A percentile compares a stretch with the other conserved stretches of the same genome.
phyloP scores from a whole-genome alignment of 768 basidiomycete genomes.

The Tremella fuciformis region DNA sequence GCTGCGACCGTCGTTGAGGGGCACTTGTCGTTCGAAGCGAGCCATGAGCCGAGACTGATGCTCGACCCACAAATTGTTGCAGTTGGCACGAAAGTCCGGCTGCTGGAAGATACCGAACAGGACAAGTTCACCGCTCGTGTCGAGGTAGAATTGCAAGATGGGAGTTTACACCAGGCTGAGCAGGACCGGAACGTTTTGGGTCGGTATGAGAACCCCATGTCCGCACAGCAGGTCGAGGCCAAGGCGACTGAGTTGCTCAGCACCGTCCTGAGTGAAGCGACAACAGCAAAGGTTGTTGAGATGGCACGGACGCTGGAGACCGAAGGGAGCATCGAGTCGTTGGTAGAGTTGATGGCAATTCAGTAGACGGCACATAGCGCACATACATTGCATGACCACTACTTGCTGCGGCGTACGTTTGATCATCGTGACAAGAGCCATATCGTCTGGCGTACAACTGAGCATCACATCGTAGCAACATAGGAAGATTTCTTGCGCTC shows the following conservation, averaged over 20 bases:
- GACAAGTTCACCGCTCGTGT: not conserved
- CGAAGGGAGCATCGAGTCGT: not conserved
- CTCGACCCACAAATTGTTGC: not conserved
- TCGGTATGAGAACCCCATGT: slow-evolving; percentile 2
- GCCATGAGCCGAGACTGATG: not conserved
- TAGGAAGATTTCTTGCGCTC: too few species aligned
- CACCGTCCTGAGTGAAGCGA: not conserved
- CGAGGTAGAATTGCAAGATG: not conserved
- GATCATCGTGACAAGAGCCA: too few species aligned
- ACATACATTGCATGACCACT: too few species aligned
- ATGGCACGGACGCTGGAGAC: not conserved
- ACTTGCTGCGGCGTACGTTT: too few species aligned
- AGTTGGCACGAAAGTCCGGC: not conserved
- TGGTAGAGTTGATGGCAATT: not conserved
- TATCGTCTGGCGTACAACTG: too few species aligned
- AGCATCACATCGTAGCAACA: too few species aligned
- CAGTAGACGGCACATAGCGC: too few species aligned
- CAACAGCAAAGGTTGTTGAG: not conserved
- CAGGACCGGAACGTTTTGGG: not conserved
- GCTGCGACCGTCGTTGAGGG: not conserved
- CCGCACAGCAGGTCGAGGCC: not conserved
- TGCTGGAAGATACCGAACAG: not conserved
- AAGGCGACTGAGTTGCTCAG: not conserved
- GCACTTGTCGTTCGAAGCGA: not conserved
- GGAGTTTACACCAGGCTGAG: not conserved